Conservation (phyloP, 2,329 filamentous ascomycete species). For the Geoglossum cookeanum region DNA sequence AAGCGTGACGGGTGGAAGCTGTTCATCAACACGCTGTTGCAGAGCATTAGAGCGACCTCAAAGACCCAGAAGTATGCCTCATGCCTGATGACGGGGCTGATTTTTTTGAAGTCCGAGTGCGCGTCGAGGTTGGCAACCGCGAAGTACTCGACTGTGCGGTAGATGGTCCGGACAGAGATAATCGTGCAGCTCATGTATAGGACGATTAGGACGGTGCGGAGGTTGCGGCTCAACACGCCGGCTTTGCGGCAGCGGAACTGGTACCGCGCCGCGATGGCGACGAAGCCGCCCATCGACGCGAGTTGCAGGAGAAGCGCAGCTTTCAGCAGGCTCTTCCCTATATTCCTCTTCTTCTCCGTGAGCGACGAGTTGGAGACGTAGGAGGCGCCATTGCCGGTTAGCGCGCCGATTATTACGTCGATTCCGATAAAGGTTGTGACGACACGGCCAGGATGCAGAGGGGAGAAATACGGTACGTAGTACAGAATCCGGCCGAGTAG, state of each 20-base stretch:
- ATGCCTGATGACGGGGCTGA: conserved; percentile 18
- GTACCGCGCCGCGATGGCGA: conserved; percentile 26
- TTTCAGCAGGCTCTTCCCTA: conserved; percentile 28
- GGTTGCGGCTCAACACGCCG: conserved; percentile 24
- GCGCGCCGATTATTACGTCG: conserved; percentile 28
- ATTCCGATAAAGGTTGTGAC: conserved; percentile 28
- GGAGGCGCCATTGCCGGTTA: conserved; percentile 32
- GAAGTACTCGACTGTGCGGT: conserved; percentile 32
- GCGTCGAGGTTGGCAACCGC: no score
- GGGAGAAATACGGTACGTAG: conserved; percentile 40
- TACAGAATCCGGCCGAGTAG: conserved; percentile 39
- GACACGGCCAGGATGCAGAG: conserved; percentile 28
- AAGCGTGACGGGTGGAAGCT: conserved; percentile 30
- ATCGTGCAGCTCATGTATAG: conserved; percentile 30
- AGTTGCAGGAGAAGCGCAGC: conserved; percentile 31
- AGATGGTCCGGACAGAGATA: conserved; percentile 30
- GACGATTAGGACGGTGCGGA: conserved; percentile 23
- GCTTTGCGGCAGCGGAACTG: conserved; percentile 23
- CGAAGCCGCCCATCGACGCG: conserved; percentile 29
- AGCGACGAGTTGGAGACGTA: conserved; percentile 21
- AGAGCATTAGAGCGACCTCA: conserved; percentile 31
- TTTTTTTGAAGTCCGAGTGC: conserved; percentile 3
- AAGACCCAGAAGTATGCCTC: conserved; percentile 37
- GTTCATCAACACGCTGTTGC: conserved; percentile 32
- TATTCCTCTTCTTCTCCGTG: conserved; percentile 16